Evolutionary conservation across 2,329 filamentous ascomycete species (phyloP), one percentile per base, ranked within the genome.

Genomic region (Byssochlamys sp.): DNA sequence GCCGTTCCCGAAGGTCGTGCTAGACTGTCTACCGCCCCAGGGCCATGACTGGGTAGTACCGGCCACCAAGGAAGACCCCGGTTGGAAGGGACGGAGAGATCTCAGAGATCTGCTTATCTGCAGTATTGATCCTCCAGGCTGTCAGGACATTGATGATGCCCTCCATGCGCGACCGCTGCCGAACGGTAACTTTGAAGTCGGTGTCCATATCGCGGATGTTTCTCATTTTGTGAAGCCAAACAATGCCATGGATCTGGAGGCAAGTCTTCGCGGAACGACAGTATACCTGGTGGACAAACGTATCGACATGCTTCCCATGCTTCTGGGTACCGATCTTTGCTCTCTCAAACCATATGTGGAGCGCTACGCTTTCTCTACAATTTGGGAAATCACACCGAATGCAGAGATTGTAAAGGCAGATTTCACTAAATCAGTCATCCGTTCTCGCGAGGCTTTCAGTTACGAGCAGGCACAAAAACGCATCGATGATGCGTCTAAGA

Each of bases 221-320:
- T 97, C 94, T 9, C 89, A 99, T 75, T 99, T 99, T 69, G 94
- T 99, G 67, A 95, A 94, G 75, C 91, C 95, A 27, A 91, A 89
- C 72, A 99, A 92, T 68, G 88, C 94, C 56, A 99, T 99, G 94
- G 95, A 99, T 71, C 84, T 86, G 53, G 94, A 99, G 75, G 94
- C 94, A 2, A 94, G 90, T 69, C 84, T 95, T 68, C 87, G 94
- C 66, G 94, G 94, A 61, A 97, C 94, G 3, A 97, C 92, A 0
- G 94, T 99, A 28, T 99, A 99, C 71, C 80, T 99, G 14, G 94
- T 99, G 2, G 94, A 99, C 75, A 99, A 99, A 80, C 91, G 94
- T 66, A 99, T 99, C 67, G 95, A 99, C 78, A 99, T 99, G 95
- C 81, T 99, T 72, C 95, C 95, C 0, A 91, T 91, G 81, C 85